Evolutionary conservation across 2,329 filamentous ascomycete genomes (phyloP).

Genomic region (Trichoderma hamatum): DNA sequence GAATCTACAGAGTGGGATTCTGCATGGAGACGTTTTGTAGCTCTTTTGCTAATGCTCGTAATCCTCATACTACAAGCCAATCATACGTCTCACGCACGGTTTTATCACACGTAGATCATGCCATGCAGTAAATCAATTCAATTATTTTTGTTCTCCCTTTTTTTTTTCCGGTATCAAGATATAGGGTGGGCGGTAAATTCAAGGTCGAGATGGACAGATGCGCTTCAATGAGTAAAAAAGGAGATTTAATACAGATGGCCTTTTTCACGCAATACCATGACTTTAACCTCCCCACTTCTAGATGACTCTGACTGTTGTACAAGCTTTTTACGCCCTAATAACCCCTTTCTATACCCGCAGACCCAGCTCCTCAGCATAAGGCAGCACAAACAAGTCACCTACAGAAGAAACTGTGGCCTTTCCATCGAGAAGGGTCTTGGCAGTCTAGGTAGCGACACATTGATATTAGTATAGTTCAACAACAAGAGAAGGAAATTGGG

Average conservation of each 20-base stretch:
- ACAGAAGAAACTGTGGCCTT: conserved; percentile 90
- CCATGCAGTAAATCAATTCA: neutral
- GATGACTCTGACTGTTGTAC: conserved; percentile 49
- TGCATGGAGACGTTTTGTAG: neutral
- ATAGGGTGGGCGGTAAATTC: neutral
- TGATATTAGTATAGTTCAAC: neutral
- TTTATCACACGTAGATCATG: neutral
- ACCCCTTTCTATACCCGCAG: conserved; percentile 76
- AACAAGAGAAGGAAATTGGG: no score
- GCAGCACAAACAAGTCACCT: conserved; percentile 87
- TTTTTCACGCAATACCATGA: conserved; percentile 48
- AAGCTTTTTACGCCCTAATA: conserved; percentile 39
- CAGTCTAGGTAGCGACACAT: conserved; percentile 61
- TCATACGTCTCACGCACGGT: neutral
- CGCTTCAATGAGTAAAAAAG: conserved; percentile 35
- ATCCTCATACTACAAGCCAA: neutral
- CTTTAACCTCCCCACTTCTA: conserved; percentile 42
- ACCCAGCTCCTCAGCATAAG: conserved; percentile 91
- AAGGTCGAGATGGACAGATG: conserved; percentile 21
- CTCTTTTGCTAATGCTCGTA: neutral
- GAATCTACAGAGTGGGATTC: no score
- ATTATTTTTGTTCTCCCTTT: conserved; percentile 8
- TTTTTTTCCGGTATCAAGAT: neutral
- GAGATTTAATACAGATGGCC: conserved; percentile 46
- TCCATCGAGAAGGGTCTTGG: conserved; percentile 82